Evolutionary conservation across 345 rosid genomes (phyloP).

Genomic region (Populus simonii): DNA sequence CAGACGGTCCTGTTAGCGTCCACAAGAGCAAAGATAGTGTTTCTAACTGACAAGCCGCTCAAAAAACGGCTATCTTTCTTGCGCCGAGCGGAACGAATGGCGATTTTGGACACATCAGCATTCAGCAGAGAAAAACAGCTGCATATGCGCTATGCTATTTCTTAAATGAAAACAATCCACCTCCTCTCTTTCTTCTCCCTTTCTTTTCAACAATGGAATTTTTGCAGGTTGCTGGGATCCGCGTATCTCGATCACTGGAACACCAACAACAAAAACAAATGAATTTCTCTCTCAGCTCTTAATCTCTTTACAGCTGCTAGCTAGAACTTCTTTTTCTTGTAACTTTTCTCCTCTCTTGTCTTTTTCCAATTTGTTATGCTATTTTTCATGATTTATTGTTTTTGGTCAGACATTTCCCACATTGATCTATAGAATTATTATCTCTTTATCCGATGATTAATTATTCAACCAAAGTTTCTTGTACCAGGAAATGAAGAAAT

Average conservation of each 20-base stretch:
- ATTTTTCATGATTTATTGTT: not conserved
- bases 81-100: slow-evolving; percentile 36
- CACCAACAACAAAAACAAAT: slow-evolving; percentile 14
- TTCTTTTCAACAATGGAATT: slow-evolving; percentile 37
- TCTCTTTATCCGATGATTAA: slow-evolving; percentile 7
- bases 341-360: not conserved
- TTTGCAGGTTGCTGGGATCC: slow-evolving; percentile 52
- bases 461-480: not conserved
- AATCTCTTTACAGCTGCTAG: not conserved
- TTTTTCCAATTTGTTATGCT: not conserved
- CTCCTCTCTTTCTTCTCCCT: not conserved
- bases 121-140: slow-evolving; percentile 37
- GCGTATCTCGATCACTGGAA: slow-evolving; percentile 44
- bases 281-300: slow-evolving; percentile 15
- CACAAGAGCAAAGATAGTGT: not conserved
- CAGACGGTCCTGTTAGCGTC: slow-evolving; percentile 21
- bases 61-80: slow-evolving; percentile 18
- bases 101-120: slow-evolving; percentile 36
- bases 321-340: slow-evolving; percentile 15
- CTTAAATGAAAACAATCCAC: slow-evolving; percentile 3
- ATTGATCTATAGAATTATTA: slow-evolving; percentile 20
- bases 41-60: slow-evolving; percentile 19
- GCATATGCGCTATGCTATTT: slow-evolving; percentile 34
- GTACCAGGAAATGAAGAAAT: not conserved
- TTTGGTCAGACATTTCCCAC: slow-evolving; percentile 14